A percentile compares a stretch with the other conserved stretches of the same genome.
phyloP scores from a whole-genome alignment of 164 flowering plant genomes.

The Brasenia schreberi region DNA sequence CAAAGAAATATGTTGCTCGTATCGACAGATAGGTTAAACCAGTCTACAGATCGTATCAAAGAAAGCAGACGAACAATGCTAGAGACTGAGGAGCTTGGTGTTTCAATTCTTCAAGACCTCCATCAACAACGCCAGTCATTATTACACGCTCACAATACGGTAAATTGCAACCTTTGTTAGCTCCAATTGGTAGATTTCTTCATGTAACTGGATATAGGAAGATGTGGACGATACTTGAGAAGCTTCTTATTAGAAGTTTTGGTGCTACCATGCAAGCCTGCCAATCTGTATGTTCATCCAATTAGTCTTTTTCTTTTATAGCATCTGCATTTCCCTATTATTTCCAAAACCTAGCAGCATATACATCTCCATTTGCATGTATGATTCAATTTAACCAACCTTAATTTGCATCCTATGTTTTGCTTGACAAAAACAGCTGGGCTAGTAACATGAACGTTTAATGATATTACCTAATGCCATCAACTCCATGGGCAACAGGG shows the following conservation, averaged over 20 bases:
- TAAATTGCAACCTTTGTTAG: not conserved
- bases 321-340: too few species aligned
- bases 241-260: too few species aligned
- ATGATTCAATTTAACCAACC: too few species aligned
- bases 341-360: too few species aligned
- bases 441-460: too few species aligned
- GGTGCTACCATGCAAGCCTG: not conserved
- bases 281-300: not conserved
- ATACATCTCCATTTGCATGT: too few species aligned
- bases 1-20: conserved; percentile 10
- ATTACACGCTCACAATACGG: conserved; percentile 6
- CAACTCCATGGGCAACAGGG: too few species aligned
- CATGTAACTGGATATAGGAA: not conserved
- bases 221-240: too few species aligned
- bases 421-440: too few species aligned
- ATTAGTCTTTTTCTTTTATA: too few species aligned
- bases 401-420: too few species aligned
- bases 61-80: conserved; percentile 13
- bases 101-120: conserved; percentile 12
- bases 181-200: not conserved
- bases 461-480: too few species aligned
- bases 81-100: conserved; percentile 13
- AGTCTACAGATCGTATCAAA: conserved; percentile 11
- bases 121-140: conserved; percentile 13
- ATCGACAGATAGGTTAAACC: conserved; percentile 10